These are phyloP conservation scores for Passiflora organensis DNA, from an alignment of 345 rosid species.

Conservation along the genomic window DNA sequence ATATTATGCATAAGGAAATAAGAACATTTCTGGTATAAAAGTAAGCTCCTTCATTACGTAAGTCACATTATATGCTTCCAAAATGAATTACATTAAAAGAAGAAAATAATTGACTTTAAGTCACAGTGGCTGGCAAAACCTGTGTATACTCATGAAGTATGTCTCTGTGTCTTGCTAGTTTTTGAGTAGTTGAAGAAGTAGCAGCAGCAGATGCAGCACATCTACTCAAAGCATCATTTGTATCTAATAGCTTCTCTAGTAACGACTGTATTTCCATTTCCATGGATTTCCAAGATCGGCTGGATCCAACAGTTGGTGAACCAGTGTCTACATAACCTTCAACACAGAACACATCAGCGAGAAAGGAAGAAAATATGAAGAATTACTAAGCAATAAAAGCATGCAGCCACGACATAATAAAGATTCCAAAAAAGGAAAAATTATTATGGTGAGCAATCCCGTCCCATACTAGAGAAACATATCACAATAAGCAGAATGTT, in stretches of 20 bases:
- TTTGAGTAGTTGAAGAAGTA: slow-evolving; percentile 85
- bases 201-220: slow-evolving; percentile 85
- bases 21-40: background rate
- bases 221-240: slow-evolving; percentile 92
- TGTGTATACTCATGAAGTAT: slow-evolving; percentile 95
- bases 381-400: too few relatives aligned
- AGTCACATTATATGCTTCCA: too few relatives aligned
- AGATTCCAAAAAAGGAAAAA: too few relatives aligned
- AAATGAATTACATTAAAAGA: too few relatives aligned
- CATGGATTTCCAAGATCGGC: slow-evolving; percentile 92
- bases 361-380: too few relatives aligned
- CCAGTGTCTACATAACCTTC: slow-evolving; percentile 74
- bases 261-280: slow-evolving; percentile 93
- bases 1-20: background rate
- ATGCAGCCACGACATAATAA: too few relatives aligned
- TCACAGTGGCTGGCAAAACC: slow-evolving; percentile 44
- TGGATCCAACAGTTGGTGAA: slow-evolving; percentile 72
- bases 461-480: too few relatives aligned
- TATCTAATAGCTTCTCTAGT: slow-evolving; percentile 84
- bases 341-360: too few relatives aligned
- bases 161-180: slow-evolving; percentile 95
- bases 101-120: too few relatives aligned
- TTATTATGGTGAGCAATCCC: too few relatives aligned
- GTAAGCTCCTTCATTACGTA: too few relatives aligned
- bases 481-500: too few relatives aligned